A percentile compares a stretch with the other conserved stretches of the same genome.
These are phyloP conservation scores for Holtermanniella nyarrowii DNA, from an alignment of 768 basidiomycete genomes.

Conservation along the genomic window DNA sequence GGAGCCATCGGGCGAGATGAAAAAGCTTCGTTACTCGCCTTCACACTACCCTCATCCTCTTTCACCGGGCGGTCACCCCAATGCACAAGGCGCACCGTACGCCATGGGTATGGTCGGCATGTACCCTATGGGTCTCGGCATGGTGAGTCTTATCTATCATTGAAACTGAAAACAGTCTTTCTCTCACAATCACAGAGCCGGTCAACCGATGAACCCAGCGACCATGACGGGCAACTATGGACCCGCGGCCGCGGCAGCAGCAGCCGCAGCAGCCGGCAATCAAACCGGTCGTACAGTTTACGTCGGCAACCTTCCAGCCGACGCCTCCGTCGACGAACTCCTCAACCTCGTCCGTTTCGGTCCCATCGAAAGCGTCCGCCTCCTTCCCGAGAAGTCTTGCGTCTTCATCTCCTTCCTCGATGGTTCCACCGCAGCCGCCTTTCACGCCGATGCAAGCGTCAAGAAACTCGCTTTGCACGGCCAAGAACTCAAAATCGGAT, in stretches of 20 bases:
- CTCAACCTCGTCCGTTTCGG: slow-evolving; percentile 97
- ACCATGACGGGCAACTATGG: slow-evolving; percentile 59
- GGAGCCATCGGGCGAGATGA: slow-evolving; percentile 6
- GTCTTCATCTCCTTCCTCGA: slow-evolving; percentile 98
- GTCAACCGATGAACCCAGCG: slow-evolving; percentile 20
- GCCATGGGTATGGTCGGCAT: slow-evolving; percentile 11
- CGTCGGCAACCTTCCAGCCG: slow-evolving; percentile 88
- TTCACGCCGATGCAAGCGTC: slow-evolving; percentile 92
- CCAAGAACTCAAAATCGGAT: slow-evolving; percentile 95
- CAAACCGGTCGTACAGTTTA: slow-evolving; percentile 81
- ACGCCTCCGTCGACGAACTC: slow-evolving; percentile 93
- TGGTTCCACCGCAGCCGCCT: slow-evolving; percentile 80
- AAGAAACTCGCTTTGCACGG: slow-evolving; percentile 88
- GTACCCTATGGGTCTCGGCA: slow-evolving; percentile 14
- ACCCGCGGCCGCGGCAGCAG: slow-evolving; percentile 68
- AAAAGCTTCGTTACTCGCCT: slow-evolving; percentile 20
- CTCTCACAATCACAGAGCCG: neutral
- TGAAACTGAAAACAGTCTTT: slow-evolving; percentile 5
- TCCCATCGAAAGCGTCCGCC: slow-evolving; percentile 85
- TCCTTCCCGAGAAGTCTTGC: slow-evolving; percentile 92
- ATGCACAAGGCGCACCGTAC: slow-evolving; percentile 7
- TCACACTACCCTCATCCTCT: neutral
- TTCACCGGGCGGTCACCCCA: slow-evolving; percentile 7
- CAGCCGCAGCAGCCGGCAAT: slow-evolving; percentile 51
- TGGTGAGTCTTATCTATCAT: neutral